A percentile compares a stretch with the other conserved stretches of the same genome.
These are phyloP conservation scores for Rhodomyrtus psidioides DNA, from an alignment of 441 rosid species.

Conservation along the genomic window DNA sequence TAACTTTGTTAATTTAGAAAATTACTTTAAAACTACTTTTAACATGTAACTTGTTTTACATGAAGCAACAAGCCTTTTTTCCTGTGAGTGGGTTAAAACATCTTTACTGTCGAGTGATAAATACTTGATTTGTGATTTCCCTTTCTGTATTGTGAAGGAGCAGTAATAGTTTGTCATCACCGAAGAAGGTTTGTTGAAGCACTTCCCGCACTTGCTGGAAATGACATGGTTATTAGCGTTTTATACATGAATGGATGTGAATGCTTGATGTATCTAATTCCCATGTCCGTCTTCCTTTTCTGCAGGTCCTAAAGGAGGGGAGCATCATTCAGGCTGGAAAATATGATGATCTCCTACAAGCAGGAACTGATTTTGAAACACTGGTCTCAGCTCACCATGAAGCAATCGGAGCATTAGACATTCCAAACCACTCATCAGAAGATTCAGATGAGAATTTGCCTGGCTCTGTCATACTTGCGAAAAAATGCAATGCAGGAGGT, in stretches of 20 bases:
- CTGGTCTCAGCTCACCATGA: slow-evolving; percentile 97
- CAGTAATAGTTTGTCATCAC: neutral
- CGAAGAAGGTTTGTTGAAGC: neutral
- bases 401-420: slow-evolving; percentile 98
- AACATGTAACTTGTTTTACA: neutral
- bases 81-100: neutral
- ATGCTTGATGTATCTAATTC: neutral
- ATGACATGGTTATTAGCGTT: neutral
- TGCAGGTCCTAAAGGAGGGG: slow-evolving; percentile 96
- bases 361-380: slow-evolving; percentile 91
- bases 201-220: neutral
- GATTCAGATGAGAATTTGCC: slow-evolving; percentile 71
- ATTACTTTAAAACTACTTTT: neutral
- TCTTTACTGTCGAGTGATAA: neutral
- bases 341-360: slow-evolving; percentile 93
- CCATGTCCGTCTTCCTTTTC: slow-evolving; percentile 1
- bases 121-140: neutral
- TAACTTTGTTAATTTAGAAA: neutral
- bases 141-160: neutral
- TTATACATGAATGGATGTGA: neutral
- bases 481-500: slow-evolving; percentile 50
- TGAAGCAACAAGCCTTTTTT: neutral
- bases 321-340: slow-evolving; percentile 89
- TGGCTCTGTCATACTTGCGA: slow-evolving; percentile 24
- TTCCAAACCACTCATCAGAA: slow-evolving; percentile 77